Conservation (phyloP, 371 early-diverging fungal genomes). For the Funneliformis caledonium region DNA sequence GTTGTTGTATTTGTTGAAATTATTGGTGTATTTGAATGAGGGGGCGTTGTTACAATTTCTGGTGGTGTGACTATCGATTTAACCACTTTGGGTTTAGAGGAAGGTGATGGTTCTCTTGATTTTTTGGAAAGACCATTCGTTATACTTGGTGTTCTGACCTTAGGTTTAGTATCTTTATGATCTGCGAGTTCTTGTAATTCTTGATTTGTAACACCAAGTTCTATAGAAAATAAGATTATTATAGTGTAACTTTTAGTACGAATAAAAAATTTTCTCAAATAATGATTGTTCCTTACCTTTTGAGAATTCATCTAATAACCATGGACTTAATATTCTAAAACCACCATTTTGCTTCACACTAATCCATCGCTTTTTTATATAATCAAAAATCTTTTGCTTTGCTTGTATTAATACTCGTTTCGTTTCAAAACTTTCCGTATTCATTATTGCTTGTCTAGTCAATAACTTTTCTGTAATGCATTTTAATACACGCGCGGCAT, state of each 20-base stretch:
- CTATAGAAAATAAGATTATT: not conserved
- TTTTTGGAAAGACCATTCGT: slow-evolving; percentile 25
- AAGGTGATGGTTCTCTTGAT: not conserved
- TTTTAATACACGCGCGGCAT: slow-evolving; percentile 15
- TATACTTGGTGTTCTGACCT: slow-evolving; percentile 12
- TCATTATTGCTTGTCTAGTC: slow-evolving; percentile 27
- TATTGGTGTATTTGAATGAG: not conserved
- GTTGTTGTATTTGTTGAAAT: not conserved
- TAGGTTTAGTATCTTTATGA: slow-evolving; percentile 16
- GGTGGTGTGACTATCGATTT: not conserved
- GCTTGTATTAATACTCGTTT: slow-evolving; percentile 22
- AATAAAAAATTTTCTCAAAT: not conserved
- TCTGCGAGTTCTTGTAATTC: not conserved
- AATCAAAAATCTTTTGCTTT: slow-evolving; percentile 37
- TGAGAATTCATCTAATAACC: slow-evolving; percentile 32
- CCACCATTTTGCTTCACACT: slow-evolving; percentile 35
- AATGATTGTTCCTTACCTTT: slow-evolving; percentile 17
- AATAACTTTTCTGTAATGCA: slow-evolving; percentile 38
- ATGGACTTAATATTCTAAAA: slow-evolving; percentile 14
- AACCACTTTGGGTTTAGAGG: not conserved
- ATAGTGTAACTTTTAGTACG: not conserved
- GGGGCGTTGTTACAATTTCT: not conserved
- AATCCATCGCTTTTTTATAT: slow-evolving; percentile 38
- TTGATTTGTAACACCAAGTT: not conserved
- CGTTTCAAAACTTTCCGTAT: slow-evolving; percentile 29